phyloP scores from a whole-genome alignment of 257 asterid species.

The Ocimum tenuiflorum region DNA sequence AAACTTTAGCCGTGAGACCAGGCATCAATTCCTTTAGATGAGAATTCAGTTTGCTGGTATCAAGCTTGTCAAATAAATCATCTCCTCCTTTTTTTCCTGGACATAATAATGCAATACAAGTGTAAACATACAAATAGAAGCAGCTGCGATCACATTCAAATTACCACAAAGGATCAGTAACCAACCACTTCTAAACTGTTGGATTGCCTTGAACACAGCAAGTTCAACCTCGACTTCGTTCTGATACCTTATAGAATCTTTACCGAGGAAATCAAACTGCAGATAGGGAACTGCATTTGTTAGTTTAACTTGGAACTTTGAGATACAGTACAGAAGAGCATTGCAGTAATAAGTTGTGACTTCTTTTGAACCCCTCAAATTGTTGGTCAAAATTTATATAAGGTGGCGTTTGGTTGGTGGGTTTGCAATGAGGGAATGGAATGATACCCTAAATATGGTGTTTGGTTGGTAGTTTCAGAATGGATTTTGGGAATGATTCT shows the following conservation, averaged over 20 bases:
- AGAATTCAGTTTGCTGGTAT: constrained; percentile 90
- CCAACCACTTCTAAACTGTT: constrained; percentile 82
- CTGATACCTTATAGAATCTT: constrained; percentile 92
- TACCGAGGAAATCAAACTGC: constrained; percentile 99
- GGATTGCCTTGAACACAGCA: constrained; percentile 85
- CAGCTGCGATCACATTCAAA: not conserved
- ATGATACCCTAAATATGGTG: too few species aligned
- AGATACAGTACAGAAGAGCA: not conserved
- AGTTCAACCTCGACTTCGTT: constrained; percentile 70
- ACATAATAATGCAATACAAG: constrained; percentile 3
- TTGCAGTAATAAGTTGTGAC: not conserved
- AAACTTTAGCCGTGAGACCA: constrained; percentile 97
- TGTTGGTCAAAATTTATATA: not conserved
- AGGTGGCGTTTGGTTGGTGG: too few species aligned
- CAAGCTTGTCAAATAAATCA: constrained; percentile 78
- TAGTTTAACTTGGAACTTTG: not conserved
- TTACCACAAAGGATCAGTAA: constrained; percentile 18
- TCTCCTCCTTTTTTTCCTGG: constrained; percentile 77
- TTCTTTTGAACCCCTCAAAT: not conserved
- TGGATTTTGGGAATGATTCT: too few species aligned
- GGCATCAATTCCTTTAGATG: constrained; percentile 97
- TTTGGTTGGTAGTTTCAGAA: too few species aligned
- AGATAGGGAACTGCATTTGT: constrained; percentile 19
- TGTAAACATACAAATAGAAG: constrained; percentile 8
- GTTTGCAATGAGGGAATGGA: constrained; percentile 11